Percentiles rank a stretch among this genome's conserved stretches.
These are phyloP conservation scores for Vitellaria paradoxa DNA, from an alignment of 179 eudicot genomes.

Conservation along the genomic window DNA sequence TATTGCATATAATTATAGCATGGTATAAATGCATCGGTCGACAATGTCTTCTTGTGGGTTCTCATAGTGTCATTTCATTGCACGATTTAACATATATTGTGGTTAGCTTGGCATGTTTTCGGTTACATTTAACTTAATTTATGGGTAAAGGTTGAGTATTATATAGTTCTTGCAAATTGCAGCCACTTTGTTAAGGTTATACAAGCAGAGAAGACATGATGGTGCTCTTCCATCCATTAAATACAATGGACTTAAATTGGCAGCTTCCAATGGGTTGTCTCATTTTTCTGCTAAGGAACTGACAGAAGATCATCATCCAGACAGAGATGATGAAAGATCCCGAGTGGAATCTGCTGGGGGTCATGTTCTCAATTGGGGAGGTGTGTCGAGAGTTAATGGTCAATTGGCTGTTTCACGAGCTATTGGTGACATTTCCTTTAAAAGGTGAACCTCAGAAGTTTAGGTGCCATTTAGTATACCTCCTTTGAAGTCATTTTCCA, in stretches of 20 bases:
- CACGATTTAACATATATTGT: background rate
- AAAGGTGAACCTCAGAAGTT: constrained; percentile 53
- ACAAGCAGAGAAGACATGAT: constrained; percentile 52
- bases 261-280: constrained; percentile 49
- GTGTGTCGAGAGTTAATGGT: constrained; percentile 89
- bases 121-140: background rate
- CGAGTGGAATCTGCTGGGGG: constrained; percentile 96
- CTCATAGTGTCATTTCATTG: background rate
- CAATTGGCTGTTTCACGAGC: constrained; percentile 96
- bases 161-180: constrained; percentile 33
- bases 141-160: constrained; percentile 8
- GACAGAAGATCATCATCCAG: constrained; percentile 95
- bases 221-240: constrained; percentile 48
- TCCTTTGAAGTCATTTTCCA: no score
- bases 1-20: background rate
- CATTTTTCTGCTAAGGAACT: constrained; percentile 73
- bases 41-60: background rate
- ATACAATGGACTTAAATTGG: constrained; percentile 53
- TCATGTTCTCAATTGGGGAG: constrained; percentile 86
- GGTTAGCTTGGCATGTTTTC: background rate
- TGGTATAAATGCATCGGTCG: background rate
- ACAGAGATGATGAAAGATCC: constrained; percentile 82
- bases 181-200: constrained; percentile 79
- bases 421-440: constrained; percentile 85
- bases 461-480: no score